A percentile compares a stretch with the other conserved stretches of the same genome.
These are phyloP conservation scores for Aspergillus egyptiacus DNA, from an alignment of 495 filamentous ascomycete genomes.

Conservation along the genomic window DNA sequence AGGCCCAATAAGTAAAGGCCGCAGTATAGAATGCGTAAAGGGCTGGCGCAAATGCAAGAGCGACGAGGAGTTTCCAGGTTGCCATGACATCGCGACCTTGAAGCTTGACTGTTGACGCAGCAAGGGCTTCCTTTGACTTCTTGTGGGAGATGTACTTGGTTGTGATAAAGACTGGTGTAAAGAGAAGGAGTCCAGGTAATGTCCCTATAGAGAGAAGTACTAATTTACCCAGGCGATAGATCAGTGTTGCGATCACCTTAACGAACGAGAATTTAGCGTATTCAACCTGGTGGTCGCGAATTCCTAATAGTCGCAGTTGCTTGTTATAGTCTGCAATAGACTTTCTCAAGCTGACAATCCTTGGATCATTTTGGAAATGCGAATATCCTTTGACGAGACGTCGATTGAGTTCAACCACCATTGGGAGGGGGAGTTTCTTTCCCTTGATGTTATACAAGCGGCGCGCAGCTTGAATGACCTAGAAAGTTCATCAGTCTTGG, in stretches of 20 bases:
- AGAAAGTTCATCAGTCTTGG: constrained; percentile 26
- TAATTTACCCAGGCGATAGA: constrained; percentile 77
- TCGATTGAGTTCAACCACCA: constrained; percentile 94
- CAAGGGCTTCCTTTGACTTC: constrained; percentile 86
- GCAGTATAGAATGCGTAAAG: constrained; percentile 78
- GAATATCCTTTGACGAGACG: constrained; percentile 88
- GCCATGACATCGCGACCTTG: constrained; percentile 94
- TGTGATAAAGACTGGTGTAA: constrained; percentile 84
- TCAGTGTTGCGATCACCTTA: constrained; percentile 66
- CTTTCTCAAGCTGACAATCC: constrained; percentile 72
- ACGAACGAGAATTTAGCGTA: constrained; percentile 78
- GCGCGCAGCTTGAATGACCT: constrained; percentile 88
- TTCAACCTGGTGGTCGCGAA: constrained; percentile 93
- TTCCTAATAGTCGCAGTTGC: constrained; percentile 73
- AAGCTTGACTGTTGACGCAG: constrained; percentile 88
- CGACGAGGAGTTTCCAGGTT: constrained; percentile 95
- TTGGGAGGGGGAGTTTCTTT: constrained; percentile 88
- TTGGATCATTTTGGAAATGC: constrained; percentile 84
- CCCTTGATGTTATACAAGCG: constrained; percentile 89
- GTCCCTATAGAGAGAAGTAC: constrained; percentile 70
- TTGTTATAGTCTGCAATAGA: constrained; percentile 84
- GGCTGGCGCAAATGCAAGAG: constrained; percentile 79
- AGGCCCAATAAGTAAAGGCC: constrained; percentile 69
- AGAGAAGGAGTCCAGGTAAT: constrained; percentile 80
- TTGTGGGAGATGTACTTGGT: constrained; percentile 84